phyloP scores from a whole-genome alignment of 495 filamentous ascomycete species.

The Neurospora tetrasperma region DNA sequence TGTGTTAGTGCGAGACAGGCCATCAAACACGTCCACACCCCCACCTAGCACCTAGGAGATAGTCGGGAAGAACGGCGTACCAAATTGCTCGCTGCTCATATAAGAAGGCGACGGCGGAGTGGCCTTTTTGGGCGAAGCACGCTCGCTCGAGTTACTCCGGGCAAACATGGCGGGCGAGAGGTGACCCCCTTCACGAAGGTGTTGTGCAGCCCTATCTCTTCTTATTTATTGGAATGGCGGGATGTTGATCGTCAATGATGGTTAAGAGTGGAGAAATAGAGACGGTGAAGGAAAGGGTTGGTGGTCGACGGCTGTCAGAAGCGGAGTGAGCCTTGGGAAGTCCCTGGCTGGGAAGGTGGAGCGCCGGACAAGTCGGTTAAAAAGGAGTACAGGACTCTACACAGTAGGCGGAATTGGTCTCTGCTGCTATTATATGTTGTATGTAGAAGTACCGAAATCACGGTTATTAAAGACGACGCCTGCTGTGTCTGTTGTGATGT shows the following conservation, averaged over 20 bases:
- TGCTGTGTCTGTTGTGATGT: background rate
- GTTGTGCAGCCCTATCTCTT: background rate
- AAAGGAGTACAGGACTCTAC: background rate
- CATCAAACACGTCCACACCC: background rate
- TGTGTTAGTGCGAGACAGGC: slow-evolving; percentile 15
- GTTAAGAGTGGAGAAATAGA: background rate
- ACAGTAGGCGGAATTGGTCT: background rate
- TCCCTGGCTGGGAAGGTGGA: background rate
- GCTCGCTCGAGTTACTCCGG: slow-evolving; percentile 25
- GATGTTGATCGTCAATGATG: background rate
- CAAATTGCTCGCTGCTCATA: slow-evolving; percentile 82
- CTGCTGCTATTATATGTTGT: background rate
- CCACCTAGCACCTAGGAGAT: background rate
- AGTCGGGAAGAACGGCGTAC: slow-evolving; percentile 38
- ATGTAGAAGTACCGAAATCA: background rate
- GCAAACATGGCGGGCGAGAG: slow-evolving; percentile 20
- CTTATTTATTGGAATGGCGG: background rate
- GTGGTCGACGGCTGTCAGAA: background rate
- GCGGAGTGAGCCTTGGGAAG: background rate
- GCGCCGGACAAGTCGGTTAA: background rate
- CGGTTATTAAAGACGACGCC: background rate
- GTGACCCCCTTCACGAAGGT: background rate
- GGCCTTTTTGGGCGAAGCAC: slow-evolving; percentile 42
- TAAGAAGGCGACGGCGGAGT: slow-evolving; percentile 66
- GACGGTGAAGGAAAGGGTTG: background rate